Conservation (phyloP, 805 yeast species). For the Ogataea nonfermentans region DNA sequence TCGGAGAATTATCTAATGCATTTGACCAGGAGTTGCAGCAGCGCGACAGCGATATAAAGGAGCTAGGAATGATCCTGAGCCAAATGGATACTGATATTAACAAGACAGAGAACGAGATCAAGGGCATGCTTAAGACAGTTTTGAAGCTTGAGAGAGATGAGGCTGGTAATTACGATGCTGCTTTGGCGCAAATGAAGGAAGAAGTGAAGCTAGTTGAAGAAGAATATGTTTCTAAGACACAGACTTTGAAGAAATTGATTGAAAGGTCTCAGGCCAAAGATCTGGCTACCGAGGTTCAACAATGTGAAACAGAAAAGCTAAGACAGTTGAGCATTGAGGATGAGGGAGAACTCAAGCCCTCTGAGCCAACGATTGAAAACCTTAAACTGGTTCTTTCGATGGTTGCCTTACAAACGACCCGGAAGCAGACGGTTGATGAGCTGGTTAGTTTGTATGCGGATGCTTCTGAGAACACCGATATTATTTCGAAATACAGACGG, state of each 20-base stretch:
- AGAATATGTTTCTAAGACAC: constrained; percentile 22
- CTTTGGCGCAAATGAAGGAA: constrained; percentile 12
- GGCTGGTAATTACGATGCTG: constrained; percentile 29
- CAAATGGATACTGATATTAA: constrained; percentile 35
- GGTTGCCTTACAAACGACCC: constrained; percentile 50
- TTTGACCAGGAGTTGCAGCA: constrained; percentile 54
- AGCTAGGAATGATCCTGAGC: constrained; percentile 26
- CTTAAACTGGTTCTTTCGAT: constrained; percentile 40
- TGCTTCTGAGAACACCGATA: constrained; percentile 46
- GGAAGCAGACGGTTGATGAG: constrained; percentile 54
- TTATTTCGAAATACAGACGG: constrained; percentile 65
- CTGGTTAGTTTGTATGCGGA: constrained; percentile 35
- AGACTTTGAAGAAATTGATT: constrained; percentile 28
- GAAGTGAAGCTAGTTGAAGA: constrained; percentile 19
- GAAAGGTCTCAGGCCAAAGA: constrained; percentile 45
- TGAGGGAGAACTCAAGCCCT: constrained; percentile 22
- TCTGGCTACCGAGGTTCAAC: constrained; percentile 42
- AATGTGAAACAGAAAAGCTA: constrained; percentile 32
- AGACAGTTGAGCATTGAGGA: constrained; percentile 16
- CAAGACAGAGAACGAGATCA: constrained; percentile 31
- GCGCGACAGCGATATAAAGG: constrained; percentile 37
- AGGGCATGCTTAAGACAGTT: constrained; percentile 36
- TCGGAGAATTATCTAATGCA: constrained; percentile 45
- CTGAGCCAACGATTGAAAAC: constrained; percentile 24
- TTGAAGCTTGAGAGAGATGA: constrained; percentile 16